Base-by-base conservation (phyloP, 331 rosid species). In the Pyracantha coccinea region DNA sequence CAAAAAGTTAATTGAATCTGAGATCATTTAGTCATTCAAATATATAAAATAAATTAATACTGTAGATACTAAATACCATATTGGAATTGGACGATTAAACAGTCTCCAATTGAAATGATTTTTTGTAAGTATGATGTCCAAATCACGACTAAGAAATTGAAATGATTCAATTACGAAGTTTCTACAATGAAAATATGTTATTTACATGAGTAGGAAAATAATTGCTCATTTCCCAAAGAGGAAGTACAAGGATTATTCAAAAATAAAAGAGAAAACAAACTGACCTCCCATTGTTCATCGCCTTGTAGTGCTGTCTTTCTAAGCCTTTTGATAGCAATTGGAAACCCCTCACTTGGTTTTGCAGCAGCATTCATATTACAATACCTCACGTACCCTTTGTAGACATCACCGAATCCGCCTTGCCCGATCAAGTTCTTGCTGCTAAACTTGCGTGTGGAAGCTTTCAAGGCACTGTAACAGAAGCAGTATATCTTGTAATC, bases 331-430 rank as follows among this genome's bases (percentile, higher is more conserved):
- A 86, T 75, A 55, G 90, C 88, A 23, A 81, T 41, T 16, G 86
- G 62, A 50, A 66, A 52, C 14, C 83, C 79, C 27, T 59, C 73
- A 32, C 66, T 64, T 61, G 67, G 81, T 76, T 72, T 84, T 58
- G 79, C 75, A 7, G 86, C 78, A 6, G 53, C 17, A 10, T 47
- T 68, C 83, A 47, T 17, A 64, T 68, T 74, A 82, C 76, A 33
- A 47, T 32, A 53, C 31, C 58, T 32, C n/a, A 79, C 61, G 67
- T 54, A 77, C 58, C 90, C 88, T 23, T 66, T 81, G 7, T 73
- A 81, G 55, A 86, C 86, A 66, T 86, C 86, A 27, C 83, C 86
- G 44, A 77, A 86, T 38, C 84, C 86, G 0, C 90, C 88, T 72
- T 77, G 81, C 21, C 90, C 84, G 1, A 86, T 61, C 14, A 83